A percentile compares a stretch with the other conserved stretches of the same genome.
These are phyloP conservation scores for Blastocystis sp. DNA, from an alignment of 352 stramenopile species.

Conservation along the genomic window DNA sequence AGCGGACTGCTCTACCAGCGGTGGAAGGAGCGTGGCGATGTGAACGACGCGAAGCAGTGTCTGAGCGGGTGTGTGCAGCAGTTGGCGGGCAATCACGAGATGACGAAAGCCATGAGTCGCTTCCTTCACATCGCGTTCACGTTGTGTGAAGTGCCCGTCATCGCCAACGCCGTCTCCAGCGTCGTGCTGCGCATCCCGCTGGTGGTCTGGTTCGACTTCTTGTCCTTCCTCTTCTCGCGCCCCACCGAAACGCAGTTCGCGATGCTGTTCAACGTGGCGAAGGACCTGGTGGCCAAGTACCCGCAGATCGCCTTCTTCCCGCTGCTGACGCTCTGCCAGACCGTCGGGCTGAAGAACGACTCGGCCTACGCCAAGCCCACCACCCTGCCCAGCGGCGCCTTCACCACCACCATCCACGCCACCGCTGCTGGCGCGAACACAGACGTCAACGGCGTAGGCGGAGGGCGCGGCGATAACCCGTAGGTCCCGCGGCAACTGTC, in stretches of 20 bases:
- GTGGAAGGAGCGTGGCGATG: constrained; percentile 21
- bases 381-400: background rate
- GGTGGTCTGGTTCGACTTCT: constrained; percentile 7
- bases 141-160: background rate
- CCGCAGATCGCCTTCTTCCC: constrained; percentile 49
- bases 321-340: constrained; percentile 22
- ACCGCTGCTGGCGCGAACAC: background rate
- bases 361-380: background rate
- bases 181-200: background rate
- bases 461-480: background rate
- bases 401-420: background rate
- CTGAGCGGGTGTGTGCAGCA: constrained; percentile 14
- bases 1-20: constrained; percentile 7
- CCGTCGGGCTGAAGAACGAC: constrained; percentile 5
- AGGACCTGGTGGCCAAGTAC: constrained; percentile 15
- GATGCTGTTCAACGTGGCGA: background rate
- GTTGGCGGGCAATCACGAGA: background rate
- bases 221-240: constrained; percentile 13
- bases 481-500: background rate
- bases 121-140: constrained; percentile 28
- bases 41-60: constrained; percentile 31
- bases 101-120: constrained; percentile 7
- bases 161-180: background rate
- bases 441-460: background rate
- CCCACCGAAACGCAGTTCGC: constrained; percentile 22